phyloP scores from a whole-genome alignment of 768 basidiomycete species.

The Collybia nuda region DNA sequence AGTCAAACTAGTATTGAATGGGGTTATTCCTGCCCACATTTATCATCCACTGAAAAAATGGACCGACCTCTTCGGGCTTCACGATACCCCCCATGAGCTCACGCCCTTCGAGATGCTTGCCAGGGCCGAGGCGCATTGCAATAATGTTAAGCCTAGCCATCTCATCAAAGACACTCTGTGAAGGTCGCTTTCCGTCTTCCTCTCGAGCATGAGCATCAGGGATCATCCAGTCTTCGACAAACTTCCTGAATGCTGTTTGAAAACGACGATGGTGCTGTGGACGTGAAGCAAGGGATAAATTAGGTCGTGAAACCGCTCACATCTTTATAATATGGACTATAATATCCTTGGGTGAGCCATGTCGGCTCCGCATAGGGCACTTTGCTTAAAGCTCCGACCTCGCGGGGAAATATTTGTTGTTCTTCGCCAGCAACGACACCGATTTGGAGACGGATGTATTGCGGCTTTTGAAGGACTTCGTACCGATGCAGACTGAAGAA shows the following conservation, averaged over 20 bases:
- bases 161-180: conserved; percentile 65
- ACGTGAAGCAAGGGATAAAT: conserved; percentile 10
- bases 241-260: conserved; percentile 62
- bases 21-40: too few relatives aligned
- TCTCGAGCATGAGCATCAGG: conserved; percentile 63
- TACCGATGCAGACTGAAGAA: conserved; percentile 90
- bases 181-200: conserved; percentile 78
- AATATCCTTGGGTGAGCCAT: conserved; percentile 71
- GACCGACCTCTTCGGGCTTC: conserved; percentile 67
- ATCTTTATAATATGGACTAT: conserved; percentile 74
- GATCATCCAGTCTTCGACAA: conserved; percentile 67
- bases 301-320: conserved; percentile 42
- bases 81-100: conserved; percentile 72
- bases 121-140: conserved; percentile 87
- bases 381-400: conserved; percentile 57
- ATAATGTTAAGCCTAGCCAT: conserved; percentile 46
- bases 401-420: conserved; percentile 36
- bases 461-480: conserved; percentile 77
- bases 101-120: conserved; percentile 78
- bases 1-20: conserved; percentile 52
- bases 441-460: conserved; percentile 71
- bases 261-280: conserved; percentile 55
- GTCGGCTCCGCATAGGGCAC: conserved; percentile 91
- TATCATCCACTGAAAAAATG: background rate
- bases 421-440: conserved; percentile 68